These are phyloP conservation scores for Pyronema domesticum DNA, from an alignment of 495 filamentous ascomycete genomes.

Conservation along the genomic window DNA sequence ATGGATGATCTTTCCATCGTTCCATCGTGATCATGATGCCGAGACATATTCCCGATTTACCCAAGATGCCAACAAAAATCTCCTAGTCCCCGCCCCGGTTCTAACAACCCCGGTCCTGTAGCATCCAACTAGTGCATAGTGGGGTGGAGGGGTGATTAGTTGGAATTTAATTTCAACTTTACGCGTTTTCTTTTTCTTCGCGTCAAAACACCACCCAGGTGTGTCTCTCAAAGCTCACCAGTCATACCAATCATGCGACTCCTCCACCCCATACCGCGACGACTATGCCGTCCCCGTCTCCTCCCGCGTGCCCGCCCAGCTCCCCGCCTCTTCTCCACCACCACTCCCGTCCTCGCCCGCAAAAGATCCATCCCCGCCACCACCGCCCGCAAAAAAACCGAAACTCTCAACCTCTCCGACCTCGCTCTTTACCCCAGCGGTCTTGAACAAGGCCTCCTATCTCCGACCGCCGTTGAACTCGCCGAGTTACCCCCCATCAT, in stretches of 20 bases:
- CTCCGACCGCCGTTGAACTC: conserved; percentile 1
- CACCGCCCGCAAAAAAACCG: not conserved
- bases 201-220: not conserved
- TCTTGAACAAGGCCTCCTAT: not conserved
- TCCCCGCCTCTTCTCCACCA: not conserved
- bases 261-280: not conserved
- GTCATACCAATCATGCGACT: not conserved
- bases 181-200: not conserved
- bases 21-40: too few relatives aligned
- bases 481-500: not conserved
- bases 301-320: too few relatives aligned
- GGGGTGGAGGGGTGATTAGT: too few relatives aligned
- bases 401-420: not conserved
- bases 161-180: not conserved
- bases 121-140: not conserved
- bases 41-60: too few relatives aligned
- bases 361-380: not conserved
- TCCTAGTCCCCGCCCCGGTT: too few relatives aligned
- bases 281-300: not conserved
- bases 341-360: not conserved
- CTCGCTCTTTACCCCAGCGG: not conserved
- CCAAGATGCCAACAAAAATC: too few relatives aligned
- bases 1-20: too few relatives aligned
- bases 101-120: too few relatives aligned
- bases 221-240: not conserved